A percentile compares a stretch with the other conserved stretches of the same genome.
These are phyloP conservation scores for Millerozyma miso DNA, from an alignment of 805 yeast species.

Conservation along the genomic window DNA sequence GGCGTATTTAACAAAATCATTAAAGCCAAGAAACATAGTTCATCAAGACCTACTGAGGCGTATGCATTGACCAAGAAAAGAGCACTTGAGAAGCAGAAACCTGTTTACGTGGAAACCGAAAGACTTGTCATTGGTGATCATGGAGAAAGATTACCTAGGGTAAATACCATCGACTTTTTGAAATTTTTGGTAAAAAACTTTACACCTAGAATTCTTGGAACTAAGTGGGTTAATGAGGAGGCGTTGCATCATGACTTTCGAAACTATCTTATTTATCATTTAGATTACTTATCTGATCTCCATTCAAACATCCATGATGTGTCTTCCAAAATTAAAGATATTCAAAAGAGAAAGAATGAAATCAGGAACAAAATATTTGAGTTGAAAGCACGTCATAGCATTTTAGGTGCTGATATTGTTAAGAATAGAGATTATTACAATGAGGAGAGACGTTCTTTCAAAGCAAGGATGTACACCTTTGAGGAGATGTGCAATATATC, in stretches of 20 bases:
- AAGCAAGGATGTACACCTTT: conserved; percentile 12
- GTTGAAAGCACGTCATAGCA: conserved; percentile 24
- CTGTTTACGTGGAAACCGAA: conserved; percentile 26
- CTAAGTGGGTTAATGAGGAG: conserved; percentile 16
- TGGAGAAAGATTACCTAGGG: conserved; percentile 20
- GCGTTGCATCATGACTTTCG: conserved; percentile 29
- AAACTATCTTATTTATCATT: conserved; percentile 22
- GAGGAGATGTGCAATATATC: conserved; percentile 9
- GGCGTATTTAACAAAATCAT: neutral
- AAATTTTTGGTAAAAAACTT: conserved; percentile 27
- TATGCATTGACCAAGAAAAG: conserved; percentile 15
- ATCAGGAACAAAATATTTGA: conserved; percentile 26
- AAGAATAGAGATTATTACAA: conserved; percentile 19
- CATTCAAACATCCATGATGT: conserved; percentile 33
- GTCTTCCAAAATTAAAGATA: conserved; percentile 20
- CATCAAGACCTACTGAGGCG: conserved; percentile 2
- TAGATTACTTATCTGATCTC: conserved; percentile 28
- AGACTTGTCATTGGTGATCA: conserved; percentile 19
- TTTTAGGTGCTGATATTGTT: conserved; percentile 30
- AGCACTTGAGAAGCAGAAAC: conserved; percentile 21
- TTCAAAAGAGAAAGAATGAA: conserved; percentile 30
- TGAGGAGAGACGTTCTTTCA: conserved; percentile 6
- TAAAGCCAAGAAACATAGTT: neutral
- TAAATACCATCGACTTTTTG: conserved; percentile 36
- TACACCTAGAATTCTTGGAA: conserved; percentile 16